Conservation (phyloP, 2,329 filamentous ascomycete genomes). For the Calonectria hongkongensis region DNA sequence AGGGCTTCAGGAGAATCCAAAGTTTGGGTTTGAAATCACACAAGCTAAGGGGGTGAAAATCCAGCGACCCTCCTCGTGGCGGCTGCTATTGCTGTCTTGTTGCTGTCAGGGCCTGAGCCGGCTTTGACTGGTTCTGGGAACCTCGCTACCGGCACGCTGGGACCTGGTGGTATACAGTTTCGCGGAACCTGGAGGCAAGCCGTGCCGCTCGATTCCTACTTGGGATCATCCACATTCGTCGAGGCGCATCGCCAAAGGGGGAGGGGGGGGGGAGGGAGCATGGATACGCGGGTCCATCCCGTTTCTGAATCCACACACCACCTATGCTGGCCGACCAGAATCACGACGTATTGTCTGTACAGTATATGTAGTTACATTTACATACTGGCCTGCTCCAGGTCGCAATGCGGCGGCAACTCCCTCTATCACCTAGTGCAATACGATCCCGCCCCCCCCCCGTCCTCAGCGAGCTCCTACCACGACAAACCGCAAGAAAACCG, state of each 20-base stretch:
- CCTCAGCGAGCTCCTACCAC: neutral
- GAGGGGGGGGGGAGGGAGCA: constrained; percentile 29
- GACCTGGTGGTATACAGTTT: constrained; percentile 50
- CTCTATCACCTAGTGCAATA: neutral
- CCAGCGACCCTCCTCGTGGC: constrained; percentile 37
- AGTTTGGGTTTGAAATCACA: constrained; percentile 13
- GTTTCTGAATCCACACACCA: constrained; percentile 35
- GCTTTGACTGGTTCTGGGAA: constrained; percentile 44
- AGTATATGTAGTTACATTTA: neutral
- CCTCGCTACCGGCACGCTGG: constrained; percentile 52
- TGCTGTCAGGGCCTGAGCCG: constrained; percentile 46
- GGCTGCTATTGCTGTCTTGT: constrained; percentile 49
- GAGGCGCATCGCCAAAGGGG: constrained; percentile 40
- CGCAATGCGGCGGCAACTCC: neutral
- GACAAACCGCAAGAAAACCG: constrained; percentile 11
- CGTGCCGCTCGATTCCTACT: constrained; percentile 42
- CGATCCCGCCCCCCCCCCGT: neutral
- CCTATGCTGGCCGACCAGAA: constrained; percentile 9
- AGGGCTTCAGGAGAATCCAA: constrained; percentile 17
- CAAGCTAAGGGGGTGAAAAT: constrained; percentile 28
- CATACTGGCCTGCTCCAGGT: neutral
- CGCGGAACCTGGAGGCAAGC: constrained; percentile 42
- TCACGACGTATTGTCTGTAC: neutral
- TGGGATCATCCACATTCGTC: constrained; percentile 43
- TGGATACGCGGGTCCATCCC: constrained; percentile 34